These are phyloP conservation scores for Arachnomyces sp. DNA, from an alignment of 2,329 filamentous ascomycete species.

Conservation along the genomic window DNA sequence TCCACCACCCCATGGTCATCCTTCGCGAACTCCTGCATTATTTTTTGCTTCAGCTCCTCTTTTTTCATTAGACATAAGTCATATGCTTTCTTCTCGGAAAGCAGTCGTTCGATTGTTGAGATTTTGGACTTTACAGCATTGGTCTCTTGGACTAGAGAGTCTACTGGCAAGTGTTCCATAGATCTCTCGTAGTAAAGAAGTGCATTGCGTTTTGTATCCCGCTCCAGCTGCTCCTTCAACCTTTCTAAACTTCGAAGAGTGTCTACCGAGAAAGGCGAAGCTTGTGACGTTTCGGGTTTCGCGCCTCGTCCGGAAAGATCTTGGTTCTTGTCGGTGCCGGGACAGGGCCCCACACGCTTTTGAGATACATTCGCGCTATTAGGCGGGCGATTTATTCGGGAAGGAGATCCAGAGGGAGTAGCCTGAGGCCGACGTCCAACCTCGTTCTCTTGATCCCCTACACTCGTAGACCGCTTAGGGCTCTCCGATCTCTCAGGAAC, in stretches of 20 bases:
- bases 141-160: constrained; percentile 28
- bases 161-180: constrained; percentile 26
- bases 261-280: no score
- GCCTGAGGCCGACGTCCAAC: not conserved
- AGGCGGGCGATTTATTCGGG: constrained; percentile 16
- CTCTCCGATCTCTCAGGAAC: no score
- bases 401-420: constrained; percentile 11
- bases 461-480: no score
- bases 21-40: constrained; percentile 29
- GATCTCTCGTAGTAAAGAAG: constrained; percentile 29
- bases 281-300: no score
- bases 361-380: constrained; percentile 1
- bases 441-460: not conserved
- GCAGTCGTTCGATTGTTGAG: constrained; percentile 28
- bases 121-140: constrained; percentile 29
- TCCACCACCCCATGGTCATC: constrained; percentile 24
- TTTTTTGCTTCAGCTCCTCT: constrained; percentile 25
- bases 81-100: constrained; percentile 22
- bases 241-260: no score
- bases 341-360: not conserved
- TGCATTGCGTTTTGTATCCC: constrained; percentile 18
- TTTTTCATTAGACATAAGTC: constrained; percentile 22
- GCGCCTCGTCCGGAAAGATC: no score
- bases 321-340: no score
- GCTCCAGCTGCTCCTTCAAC: no score